A percentile compares a stretch with the other conserved stretches of the same genome.
Evolutionary conservation across 352 stramenopile species (phyloP).

Genomic region (Pythium phragmitis): DNA sequence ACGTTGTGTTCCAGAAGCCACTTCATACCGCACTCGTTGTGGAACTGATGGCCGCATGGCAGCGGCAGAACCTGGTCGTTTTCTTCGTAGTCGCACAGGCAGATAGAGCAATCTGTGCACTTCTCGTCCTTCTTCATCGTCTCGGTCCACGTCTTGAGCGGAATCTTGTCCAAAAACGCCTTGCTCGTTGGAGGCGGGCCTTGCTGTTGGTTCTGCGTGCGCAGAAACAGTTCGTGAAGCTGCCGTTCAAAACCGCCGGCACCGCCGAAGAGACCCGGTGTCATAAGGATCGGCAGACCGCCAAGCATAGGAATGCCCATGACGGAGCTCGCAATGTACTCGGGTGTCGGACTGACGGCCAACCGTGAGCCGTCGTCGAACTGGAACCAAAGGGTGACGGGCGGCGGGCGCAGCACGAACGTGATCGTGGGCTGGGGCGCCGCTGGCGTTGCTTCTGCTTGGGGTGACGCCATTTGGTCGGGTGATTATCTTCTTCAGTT

Average conservation of each 20-base stretch:
- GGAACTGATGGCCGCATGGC: conserved; percentile 73
- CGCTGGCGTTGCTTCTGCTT: conserved; percentile 22
- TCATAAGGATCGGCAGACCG: conserved; percentile 29
- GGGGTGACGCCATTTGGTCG: conserved; percentile 14
- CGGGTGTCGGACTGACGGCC: conserved; percentile 44
- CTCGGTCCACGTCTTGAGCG: conserved; percentile 54
- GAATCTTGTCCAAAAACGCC: conserved; percentile 61
- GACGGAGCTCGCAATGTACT: conserved; percentile 38
- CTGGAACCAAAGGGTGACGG: conserved; percentile 61
- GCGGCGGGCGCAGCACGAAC: conserved; percentile 54
- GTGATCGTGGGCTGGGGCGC: conserved; percentile 27
- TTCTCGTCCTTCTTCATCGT: conserved; percentile 43
- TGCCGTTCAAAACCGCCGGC: conserved; percentile 25
- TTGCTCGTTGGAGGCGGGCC: conserved; percentile 72
- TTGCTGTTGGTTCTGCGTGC: conserved; percentile 55
- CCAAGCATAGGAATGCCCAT: conserved; percentile 30
- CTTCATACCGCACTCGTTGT: conserved; percentile 72
- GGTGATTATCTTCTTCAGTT: conserved; percentile 1
- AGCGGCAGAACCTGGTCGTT: conserved; percentile 64
- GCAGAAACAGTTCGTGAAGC: conserved; percentile 68
- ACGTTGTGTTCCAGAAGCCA: conserved; percentile 82
- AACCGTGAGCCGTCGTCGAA: conserved; percentile 55
- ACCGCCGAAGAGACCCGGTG: conserved; percentile 7
- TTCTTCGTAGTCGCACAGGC: conserved; percentile 68
- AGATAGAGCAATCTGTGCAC: conserved; percentile 74